Percentiles rank a stretch among this genome's conserved stretches.
phyloP scores from a whole-genome alignment of 768 basidiomycete species.

The Suillus plorans region DNA sequence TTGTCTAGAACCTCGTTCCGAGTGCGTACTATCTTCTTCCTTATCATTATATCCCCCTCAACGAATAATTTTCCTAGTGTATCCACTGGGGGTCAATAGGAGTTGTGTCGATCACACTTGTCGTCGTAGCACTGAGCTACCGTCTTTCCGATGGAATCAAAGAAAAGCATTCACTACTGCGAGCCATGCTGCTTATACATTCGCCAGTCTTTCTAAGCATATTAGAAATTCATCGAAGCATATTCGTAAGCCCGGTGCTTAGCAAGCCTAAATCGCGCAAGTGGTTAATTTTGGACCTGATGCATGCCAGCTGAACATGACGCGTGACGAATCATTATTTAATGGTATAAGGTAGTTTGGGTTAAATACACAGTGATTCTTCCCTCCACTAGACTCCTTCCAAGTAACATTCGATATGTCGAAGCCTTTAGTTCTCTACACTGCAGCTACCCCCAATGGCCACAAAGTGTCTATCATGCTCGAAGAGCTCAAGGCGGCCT shows the following conservation, averaged over 20 bases:
- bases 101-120: background rate
- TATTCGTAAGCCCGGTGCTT: background rate
- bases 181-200: background rate
- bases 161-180: background rate
- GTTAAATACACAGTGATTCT: background rate
- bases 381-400: background rate
- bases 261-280: background rate
- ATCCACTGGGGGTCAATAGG: background rate
- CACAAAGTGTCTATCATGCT: constrained; percentile 49
- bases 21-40: background rate
- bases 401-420: constrained; percentile 18
- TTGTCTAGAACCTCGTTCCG: background rate
- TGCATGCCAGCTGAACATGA: background rate
- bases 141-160: background rate
- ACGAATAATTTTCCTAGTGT: background rate
- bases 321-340: background rate
- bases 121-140: background rate
- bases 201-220: background rate
- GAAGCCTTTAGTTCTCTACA: constrained; percentile 32
- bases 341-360: background rate
- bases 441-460: constrained; percentile 60
- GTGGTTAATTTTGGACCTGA: constrained; percentile 1
- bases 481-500: constrained; percentile 61
- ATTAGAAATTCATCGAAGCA: background rate
- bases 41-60: background rate